Base-by-base conservation (phyloP, 2,329 filamentous ascomycete genomes). In the Talaromyces verruculosus region DNA sequence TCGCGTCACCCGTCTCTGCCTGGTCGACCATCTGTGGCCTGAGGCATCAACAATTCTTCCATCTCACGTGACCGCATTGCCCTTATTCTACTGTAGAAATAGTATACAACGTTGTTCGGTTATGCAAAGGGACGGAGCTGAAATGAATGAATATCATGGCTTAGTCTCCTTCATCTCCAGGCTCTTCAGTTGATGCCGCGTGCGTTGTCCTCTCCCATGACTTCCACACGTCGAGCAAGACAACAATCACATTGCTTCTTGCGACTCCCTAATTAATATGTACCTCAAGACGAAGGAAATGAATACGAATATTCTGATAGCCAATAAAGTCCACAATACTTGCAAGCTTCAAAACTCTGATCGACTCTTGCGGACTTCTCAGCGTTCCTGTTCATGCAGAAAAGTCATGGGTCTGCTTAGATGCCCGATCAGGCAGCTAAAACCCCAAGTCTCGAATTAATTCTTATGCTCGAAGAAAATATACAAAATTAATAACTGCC, bases 351-450 rank as follows among this genome's bases (percentile, higher is more conserved):
- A 22, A 22, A 37, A 2, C 11, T 15, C 30, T 19, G 30, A 13
- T 37, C 49, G 11, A 57, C 6, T 57, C 2, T 25, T 5, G 53
- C n/a, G 53, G 30, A 17, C 53, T 39, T 39, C 25, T 33, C 25
- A 30, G 47, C 47, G 47, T n/a, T 30, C 47, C 49, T 30, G 28
- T 30, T 60, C 37, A 30, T 45, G 39, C n/a, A 28, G 28, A 30
- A 25, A 33, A 19, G 39, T 47, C 25, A 59, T 45, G 51, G 33
- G 17, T 33, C 39, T 30, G 19, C 25, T 61, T 61, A 35, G 64
- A 61, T 66, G 65, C 65, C 65, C 65, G 43, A 66, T 66, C 61
- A 66, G 65, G 65, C 65, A 63, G 65, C 65, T 66, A 66, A 61
- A 53, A 28, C 43, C 22, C n/a, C 45, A 41, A n/a, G 35, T 19